A percentile compares a stretch with the other conserved stretches of the same genome.
These are phyloP conservation scores for Puccinia triticina DNA, from an alignment of 1,284 basidiomycete species.

Conservation along the genomic window DNA sequence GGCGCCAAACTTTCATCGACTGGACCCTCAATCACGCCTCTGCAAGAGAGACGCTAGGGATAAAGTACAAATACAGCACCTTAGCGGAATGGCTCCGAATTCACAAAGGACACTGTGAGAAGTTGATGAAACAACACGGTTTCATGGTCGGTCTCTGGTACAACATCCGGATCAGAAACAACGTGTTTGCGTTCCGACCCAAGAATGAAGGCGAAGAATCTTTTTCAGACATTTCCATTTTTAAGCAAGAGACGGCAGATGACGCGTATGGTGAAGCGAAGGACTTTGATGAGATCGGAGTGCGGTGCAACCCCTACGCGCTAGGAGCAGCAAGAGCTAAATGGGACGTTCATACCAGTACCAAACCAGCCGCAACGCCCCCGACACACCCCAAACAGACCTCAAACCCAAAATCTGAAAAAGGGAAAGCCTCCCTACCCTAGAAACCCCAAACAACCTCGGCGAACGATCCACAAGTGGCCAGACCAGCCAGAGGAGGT, in stretches of 20 bases:
- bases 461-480: no score
- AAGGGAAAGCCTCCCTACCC: no score
- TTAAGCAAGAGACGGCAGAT: no score
- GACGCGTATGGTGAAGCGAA: no score
- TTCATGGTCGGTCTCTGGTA: neutral
- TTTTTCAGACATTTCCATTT: no score
- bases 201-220: no score
- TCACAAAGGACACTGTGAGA: neutral
- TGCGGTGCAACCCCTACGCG: neutral
- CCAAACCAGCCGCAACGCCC: neutral
- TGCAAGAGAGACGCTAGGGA: neutral
- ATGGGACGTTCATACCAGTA: neutral
- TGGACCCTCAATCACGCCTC: neutral
- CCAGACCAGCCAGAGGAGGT: no score
- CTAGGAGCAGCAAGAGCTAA: neutral
- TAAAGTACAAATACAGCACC: neutral
- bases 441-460: no score
- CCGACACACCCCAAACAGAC: no score
- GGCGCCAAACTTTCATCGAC: neutral
- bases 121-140: neutral
- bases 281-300: neutral
- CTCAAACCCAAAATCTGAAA: no score
- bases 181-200: no score
- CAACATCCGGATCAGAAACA: no score
- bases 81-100: neutral